Conservation (phyloP, 345 rosid genomes). For the Brassica juncea region DNA sequence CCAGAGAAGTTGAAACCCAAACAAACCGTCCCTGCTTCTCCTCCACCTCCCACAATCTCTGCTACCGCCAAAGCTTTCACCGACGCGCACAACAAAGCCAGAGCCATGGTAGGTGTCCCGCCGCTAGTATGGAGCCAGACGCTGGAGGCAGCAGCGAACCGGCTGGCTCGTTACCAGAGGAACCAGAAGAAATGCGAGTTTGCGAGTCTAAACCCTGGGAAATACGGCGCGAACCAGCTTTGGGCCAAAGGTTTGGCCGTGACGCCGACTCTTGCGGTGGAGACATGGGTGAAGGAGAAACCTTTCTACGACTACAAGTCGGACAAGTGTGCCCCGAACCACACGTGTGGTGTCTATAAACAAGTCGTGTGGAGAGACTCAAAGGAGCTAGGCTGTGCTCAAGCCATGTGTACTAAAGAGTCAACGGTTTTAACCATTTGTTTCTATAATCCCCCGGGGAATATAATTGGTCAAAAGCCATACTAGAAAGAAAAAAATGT, state of each 20-base stretch:
- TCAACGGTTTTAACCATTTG: conserved; percentile 66
- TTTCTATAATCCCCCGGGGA: conserved; percentile 86
- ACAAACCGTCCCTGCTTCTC: conserved; percentile 5
- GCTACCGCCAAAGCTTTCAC: conserved; percentile 52
- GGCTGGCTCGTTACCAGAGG: conserved; percentile 63
- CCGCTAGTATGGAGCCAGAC: conserved; percentile 69
- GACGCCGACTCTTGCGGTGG: conserved; percentile 64
- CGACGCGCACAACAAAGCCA: conserved; percentile 70
- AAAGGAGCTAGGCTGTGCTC: conserved; percentile 69
- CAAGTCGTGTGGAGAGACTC: conserved; percentile 90
- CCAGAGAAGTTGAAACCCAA: neutral
- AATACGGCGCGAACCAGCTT: conserved; percentile 75
- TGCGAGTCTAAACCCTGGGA: conserved; percentile 54
- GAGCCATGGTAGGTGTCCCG: conserved; percentile 63
- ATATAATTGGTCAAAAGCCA: conserved; percentile 68
- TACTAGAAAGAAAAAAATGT: conserved; percentile 43
- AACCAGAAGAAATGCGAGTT: conserved; percentile 66
- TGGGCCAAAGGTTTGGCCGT: conserved; percentile 56
- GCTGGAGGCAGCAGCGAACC: conserved; percentile 53
- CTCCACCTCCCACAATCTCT: conserved; percentile 31
- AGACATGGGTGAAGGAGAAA: conserved; percentile 72
- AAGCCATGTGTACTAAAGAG: conserved; percentile 56
- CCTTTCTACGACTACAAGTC: conserved; percentile 53
- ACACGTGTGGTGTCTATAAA: conserved; percentile 69
- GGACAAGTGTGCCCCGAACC: conserved; percentile 58